Percentiles rank a stretch among this genome's conserved stretches.
phyloP scores from a whole-genome alignment of 2,329 filamentous ascomycete genomes.

The Rhynchosporium agropyri region DNA sequence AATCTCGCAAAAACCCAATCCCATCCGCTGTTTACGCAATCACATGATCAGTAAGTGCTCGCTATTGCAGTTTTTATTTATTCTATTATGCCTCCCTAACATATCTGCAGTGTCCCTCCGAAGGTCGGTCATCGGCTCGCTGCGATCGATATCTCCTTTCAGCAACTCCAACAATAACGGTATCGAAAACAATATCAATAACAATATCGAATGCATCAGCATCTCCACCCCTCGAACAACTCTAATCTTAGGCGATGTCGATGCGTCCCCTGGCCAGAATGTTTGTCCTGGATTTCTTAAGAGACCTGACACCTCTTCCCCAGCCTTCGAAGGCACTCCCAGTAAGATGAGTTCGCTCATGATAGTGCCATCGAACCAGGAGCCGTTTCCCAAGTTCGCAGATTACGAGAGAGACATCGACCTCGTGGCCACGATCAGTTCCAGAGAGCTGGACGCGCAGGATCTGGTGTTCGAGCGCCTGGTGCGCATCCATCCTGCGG shows the following conservation, averaged over 20 bases:
- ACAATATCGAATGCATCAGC: neutral
- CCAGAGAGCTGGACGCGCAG: neutral
- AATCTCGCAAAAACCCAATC: neutral
- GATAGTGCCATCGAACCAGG: neutral
- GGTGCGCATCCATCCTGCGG: neutral
- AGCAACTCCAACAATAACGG: neutral
- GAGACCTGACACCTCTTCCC: neutral
- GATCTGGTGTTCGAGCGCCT: slow-evolving; percentile 10
- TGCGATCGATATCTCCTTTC: slow-evolving; percentile 17
- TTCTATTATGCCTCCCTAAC: neutral
- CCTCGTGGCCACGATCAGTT: slow-evolving; percentile 4
- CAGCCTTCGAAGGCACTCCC: neutral
- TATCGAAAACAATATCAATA: neutral
- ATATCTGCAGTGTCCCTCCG: slow-evolving; percentile 11
- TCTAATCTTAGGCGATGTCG: neutral
- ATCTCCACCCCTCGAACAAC: neutral
- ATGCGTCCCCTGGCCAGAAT: neutral
- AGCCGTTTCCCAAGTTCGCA: slow-evolving; percentile 14
- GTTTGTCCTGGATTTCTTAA: neutral
- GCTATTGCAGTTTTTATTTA: neutral
- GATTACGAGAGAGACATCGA: slow-evolving; percentile 28
- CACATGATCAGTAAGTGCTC: neutral
- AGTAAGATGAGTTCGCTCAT: neutral
- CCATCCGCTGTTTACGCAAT: neutral
- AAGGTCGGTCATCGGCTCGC: slow-evolving; percentile 18